Conservation (phyloP, 371 early-diverging fungal species). For the Dinochytrium kinnereticum region DNA sequence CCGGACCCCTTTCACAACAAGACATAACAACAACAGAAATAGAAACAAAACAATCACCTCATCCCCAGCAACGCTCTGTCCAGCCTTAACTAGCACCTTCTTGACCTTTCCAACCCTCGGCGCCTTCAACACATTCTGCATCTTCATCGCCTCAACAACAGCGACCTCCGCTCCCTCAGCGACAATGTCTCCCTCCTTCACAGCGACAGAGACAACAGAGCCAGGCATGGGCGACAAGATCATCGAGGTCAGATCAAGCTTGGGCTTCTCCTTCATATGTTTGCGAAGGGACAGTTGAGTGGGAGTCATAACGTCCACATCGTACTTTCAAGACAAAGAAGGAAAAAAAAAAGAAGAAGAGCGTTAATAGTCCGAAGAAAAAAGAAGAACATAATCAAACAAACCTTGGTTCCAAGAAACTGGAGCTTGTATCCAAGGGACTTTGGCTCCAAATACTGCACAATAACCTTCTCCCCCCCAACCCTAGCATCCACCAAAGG, state of each 20-base stretch:
- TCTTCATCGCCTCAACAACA: constrained; percentile 98
- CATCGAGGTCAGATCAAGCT: constrained; percentile 71
- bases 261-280: constrained; percentile 79
- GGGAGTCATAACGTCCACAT: constrained; percentile 61
- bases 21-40: neutral
- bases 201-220: constrained; percentile 80
- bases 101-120: constrained; percentile 80
- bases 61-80: constrained; percentile 81
- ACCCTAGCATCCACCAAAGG: constrained; percentile 71
- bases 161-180: constrained; percentile 85
- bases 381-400: neutral
- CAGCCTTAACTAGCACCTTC: constrained; percentile 74
- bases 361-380: neutral
- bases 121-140: constrained; percentile 93
- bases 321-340: constrained; percentile 55
- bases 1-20: too few relatives aligned
- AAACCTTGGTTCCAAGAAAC: constrained; percentile 81
- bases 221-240: constrained; percentile 95
- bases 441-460: constrained; percentile 81
- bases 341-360: neutral
- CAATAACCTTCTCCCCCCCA: constrained; percentile 56
- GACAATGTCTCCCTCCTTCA: constrained; percentile 83
- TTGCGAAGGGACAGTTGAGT: constrained; percentile 67
- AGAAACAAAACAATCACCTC: constrained; percentile 56
- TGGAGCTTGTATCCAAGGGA: constrained; percentile 82